phyloP scores from a whole-genome alignment of 306 rosid genomes.

The Arachis hypogaea region DNA sequence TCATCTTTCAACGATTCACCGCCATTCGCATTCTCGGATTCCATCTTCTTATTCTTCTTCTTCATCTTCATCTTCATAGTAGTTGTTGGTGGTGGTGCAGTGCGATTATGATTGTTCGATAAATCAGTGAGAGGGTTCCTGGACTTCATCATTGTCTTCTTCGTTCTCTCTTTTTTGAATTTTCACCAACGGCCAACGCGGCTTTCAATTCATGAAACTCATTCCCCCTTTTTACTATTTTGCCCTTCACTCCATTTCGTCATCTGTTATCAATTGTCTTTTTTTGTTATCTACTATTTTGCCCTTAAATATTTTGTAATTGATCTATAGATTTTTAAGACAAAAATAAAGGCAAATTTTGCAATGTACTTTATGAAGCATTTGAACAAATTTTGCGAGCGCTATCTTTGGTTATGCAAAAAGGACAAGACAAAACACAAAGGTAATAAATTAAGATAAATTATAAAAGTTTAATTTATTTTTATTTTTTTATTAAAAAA shows the following conservation, averaged over 20 bases:
- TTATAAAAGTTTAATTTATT: too few species aligned
- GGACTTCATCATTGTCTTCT: slow-evolving; percentile 36
- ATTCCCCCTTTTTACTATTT: background rate
- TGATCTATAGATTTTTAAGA: too few species aligned
- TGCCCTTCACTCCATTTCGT: background rate
- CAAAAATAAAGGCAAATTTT: too few species aligned
- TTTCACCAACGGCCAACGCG: slow-evolving; percentile 23
- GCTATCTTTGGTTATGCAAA: too few species aligned
- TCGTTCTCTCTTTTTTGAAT: background rate
- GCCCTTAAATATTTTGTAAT: too few species aligned
- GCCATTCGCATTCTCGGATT: slow-evolving; percentile 10
- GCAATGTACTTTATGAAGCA: too few species aligned
- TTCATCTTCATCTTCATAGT: background rate
- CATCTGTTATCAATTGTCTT: too few species aligned
- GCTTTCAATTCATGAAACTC: slow-evolving; percentile 1
- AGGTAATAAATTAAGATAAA: too few species aligned
- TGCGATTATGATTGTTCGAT: slow-evolving; percentile 33
- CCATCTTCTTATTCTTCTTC: slow-evolving; percentile 24
- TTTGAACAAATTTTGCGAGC: too few species aligned
- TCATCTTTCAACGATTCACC: slow-evolving; percentile 15
- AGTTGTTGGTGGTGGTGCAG: slow-evolving; percentile 19
- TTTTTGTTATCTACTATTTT: too few species aligned
- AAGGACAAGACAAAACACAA: too few species aligned
- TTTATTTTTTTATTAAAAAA: too few species aligned
- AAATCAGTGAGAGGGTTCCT: slow-evolving; percentile 51